Percentiles rank a stretch among this genome's conserved stretches.
Conservation (phyloP, 1,284 basidiomycete genomes). For the Fomitopsis palustris region DNA sequence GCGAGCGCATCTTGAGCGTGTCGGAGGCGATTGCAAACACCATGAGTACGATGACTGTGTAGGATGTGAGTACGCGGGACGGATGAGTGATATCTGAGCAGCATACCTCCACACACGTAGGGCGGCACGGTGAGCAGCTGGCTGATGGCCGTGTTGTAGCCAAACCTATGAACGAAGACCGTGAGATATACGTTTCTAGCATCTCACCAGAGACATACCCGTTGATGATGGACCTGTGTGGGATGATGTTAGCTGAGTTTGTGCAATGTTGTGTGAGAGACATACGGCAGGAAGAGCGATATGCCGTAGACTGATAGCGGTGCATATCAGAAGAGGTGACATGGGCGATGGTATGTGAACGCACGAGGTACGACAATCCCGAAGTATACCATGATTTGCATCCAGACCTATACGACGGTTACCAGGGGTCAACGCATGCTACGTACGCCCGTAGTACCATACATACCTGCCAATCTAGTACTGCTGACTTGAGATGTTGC, state of each 20-base stretch:
- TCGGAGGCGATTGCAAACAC: conserved; percentile 59
- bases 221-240: neutral
- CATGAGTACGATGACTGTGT: conserved; percentile 47
- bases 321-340: neutral
- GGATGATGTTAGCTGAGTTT: neutral
- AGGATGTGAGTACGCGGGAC: neutral
- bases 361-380: conserved; percentile 55
- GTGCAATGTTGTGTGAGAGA: conserved; percentile 4
- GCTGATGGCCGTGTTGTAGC: conserved; percentile 50
- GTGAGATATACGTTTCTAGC: too few species aligned
- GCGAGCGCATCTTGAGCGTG: conserved; percentile 49
- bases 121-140: conserved; percentile 71
- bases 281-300: conserved; percentile 63
- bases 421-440: neutral
- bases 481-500: conserved; percentile 49
- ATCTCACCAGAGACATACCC: too few species aligned
- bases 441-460: too few species aligned
- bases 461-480: conserved; percentile 64
- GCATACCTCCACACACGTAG: conserved; percentile 58
- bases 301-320: conserved; percentile 45
- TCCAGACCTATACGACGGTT: conserved; percentile 36
- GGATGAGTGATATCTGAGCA: neutral
- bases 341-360: conserved; percentile 21
- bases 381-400: conserved; percentile 59
- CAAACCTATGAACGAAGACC: conserved; percentile 40